Evolutionary conservation across 768 basidiomycete species (phyloP).

Genomic region (Hortiboletus flavorubellus): DNA sequence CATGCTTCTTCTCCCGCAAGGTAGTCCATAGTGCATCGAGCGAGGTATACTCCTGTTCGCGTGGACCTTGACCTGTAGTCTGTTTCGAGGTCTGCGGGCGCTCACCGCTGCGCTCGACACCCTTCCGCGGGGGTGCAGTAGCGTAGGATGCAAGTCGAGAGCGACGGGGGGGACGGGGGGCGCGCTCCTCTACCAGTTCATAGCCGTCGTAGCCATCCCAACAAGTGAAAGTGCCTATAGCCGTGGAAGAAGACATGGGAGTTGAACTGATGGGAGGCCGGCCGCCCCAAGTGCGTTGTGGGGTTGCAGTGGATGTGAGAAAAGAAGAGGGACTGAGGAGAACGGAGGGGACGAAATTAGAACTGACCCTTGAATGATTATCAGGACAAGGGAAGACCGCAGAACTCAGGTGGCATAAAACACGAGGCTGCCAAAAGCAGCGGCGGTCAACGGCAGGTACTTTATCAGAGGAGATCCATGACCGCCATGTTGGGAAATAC

Average conservation of each 20-base stretch:
- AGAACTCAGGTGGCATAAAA: slow-evolving; percentile 27
- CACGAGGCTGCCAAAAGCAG: slow-evolving; percentile 36
- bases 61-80: slow-evolving; percentile 11
- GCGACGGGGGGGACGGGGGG: slow-evolving; percentile 18
- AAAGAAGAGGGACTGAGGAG: slow-evolving; percentile 15
- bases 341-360: slow-evolving; percentile 22
- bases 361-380: slow-evolving; percentile 31
- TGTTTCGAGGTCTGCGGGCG: slow-evolving; percentile 20
- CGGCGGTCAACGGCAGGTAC: slow-evolving; percentile 21
- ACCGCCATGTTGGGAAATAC: slow-evolving; percentile 1
- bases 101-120: slow-evolving; percentile 19
- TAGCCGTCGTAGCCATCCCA: slow-evolving; percentile 31
- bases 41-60: slow-evolving; percentile 27
- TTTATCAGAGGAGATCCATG: slow-evolving; percentile 20
- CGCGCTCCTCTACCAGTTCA: slow-evolving; percentile 21
- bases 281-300: slow-evolving; percentile 20
- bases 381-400: slow-evolving; percentile 24
- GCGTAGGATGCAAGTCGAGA: slow-evolving; percentile 23
- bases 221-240: slow-evolving; percentile 33
- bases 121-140: slow-evolving; percentile 7
- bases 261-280: slow-evolving; percentile 11
- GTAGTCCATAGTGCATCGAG: slow-evolving; percentile 65
- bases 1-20: slow-evolving; percentile 62
- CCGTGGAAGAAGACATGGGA: slow-evolving; percentile 30
- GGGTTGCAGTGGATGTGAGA: slow-evolving; percentile 17